phyloP scores from a whole-genome alignment of 2,329 filamentous ascomycete species.

The Juglanconis sp. region DNA sequence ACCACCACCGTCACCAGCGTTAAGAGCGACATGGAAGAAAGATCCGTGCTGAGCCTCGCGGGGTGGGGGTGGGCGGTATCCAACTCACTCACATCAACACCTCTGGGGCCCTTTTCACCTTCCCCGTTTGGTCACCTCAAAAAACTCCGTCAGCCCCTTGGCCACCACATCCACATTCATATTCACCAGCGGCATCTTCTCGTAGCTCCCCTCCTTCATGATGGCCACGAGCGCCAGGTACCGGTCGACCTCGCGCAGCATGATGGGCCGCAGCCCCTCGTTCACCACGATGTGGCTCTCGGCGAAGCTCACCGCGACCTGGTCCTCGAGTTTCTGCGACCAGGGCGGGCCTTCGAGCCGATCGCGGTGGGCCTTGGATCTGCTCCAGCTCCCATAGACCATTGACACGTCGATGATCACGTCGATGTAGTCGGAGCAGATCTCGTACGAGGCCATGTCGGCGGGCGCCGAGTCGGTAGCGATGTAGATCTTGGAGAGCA shows the following conservation, averaged over 20 bases:
- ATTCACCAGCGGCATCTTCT: constrained; percentile 77
- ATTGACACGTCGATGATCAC: constrained; percentile 97
- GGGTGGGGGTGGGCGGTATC: background rate
- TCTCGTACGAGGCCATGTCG: constrained; percentile 95
- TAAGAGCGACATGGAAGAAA: background rate
- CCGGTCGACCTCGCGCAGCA: constrained; percentile 66
- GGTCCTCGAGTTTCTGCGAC: constrained; percentile 61
- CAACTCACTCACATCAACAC: no score
- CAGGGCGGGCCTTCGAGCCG: constrained; percentile 58
- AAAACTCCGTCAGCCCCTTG: constrained; percentile 74
- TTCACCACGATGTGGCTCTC: constrained; percentile 68
- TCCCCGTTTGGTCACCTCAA: constrained; percentile 65
- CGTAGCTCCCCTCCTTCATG: constrained; percentile 80
- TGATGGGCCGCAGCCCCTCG: constrained; percentile 61
- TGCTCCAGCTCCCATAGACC: constrained; percentile 77
- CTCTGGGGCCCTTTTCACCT: constrained; percentile 25
- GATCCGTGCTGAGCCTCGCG: background rate
- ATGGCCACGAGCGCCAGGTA: constrained; percentile 81
- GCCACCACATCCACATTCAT: constrained; percentile 85
- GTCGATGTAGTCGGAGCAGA: constrained; percentile 98
- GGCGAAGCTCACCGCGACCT: constrained; percentile 62
- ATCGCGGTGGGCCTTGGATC: constrained; percentile 52
- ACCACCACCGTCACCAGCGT: no score
- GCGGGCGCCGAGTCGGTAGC: constrained; percentile 91
- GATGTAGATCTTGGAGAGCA: constrained; percentile 97